phyloP scores from a whole-genome alignment of 202 grass and related monocot genomes.

The Setaria viridis region DNA sequence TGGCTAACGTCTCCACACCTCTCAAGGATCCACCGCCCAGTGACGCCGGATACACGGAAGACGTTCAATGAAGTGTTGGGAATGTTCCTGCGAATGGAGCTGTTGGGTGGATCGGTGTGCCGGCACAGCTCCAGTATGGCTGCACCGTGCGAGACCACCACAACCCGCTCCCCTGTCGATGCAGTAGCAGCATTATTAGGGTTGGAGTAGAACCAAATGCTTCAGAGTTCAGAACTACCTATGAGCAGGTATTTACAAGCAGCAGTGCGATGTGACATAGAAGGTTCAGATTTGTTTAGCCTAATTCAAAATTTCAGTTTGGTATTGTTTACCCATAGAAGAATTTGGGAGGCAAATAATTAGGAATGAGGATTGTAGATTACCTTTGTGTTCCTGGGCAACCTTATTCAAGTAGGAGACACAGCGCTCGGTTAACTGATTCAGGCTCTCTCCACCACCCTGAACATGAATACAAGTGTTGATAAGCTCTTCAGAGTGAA shows the following conservation, averaged over 20 bases:
- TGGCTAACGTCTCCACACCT: conserved; percentile 55
- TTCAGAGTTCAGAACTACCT: background rate
- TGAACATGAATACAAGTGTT: conserved; percentile 25
- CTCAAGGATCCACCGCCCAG: conserved; percentile 53
- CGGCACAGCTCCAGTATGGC: conserved; percentile 60
- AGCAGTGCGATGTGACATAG: background rate
- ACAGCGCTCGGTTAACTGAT: conserved; percentile 54
- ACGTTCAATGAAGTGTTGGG: conserved; percentile 67
- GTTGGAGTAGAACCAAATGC: no score
- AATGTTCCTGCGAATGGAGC: conserved; percentile 35
- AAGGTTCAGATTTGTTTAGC: background rate
- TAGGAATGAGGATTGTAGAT: background rate
- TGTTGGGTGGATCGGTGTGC: conserved; percentile 44
- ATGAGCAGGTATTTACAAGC: background rate
- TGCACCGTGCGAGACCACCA: conserved; percentile 63
- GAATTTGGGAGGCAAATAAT: no score
- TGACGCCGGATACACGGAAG: conserved; percentile 48
- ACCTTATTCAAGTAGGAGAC: conserved; percentile 63
- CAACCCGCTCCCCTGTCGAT: conserved; percentile 60
- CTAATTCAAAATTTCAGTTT: no score
- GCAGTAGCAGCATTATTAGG: background rate
- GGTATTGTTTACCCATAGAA: background rate
- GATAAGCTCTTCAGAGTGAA: background rate
- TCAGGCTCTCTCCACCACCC: conserved; percentile 86
- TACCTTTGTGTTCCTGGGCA: conserved; percentile 62